These are phyloP conservation scores for Calendula officinalis DNA, from an alignment of 129 eudicot species.

Conservation along the genomic window DNA sequence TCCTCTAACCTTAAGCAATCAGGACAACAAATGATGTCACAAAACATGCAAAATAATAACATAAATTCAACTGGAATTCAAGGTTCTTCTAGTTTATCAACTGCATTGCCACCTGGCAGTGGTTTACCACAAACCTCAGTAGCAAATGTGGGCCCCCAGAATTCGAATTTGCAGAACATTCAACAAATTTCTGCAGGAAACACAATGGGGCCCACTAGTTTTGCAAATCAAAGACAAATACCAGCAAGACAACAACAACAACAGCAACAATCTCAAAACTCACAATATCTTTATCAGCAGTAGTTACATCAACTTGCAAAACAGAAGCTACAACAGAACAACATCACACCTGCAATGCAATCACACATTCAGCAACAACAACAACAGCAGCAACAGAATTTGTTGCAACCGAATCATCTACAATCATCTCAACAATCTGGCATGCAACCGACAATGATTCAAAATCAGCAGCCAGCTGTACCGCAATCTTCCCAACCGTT, in stretches of 20 bases:
- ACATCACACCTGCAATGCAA: conserved; percentile 51
- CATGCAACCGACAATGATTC: conserved; percentile 66
- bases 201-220: conserved; percentile 64
- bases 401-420: conserved; percentile 52
- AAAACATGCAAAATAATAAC: conserved; percentile 46
- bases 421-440: conserved; percentile 48
- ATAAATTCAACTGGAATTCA: conserved; percentile 51
- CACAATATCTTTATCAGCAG: conserved; percentile 62
- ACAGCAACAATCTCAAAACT: conserved; percentile 54
- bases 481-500: conserved; percentile 71
- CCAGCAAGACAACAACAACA: conserved; percentile 76
- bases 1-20: conserved; percentile 39
- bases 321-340: conserved; percentile 41
- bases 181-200: conserved; percentile 62
- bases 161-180: conserved; percentile 65
- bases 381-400: conserved; percentile 53
- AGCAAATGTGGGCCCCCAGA: conserved; percentile 58
- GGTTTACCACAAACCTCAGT: conserved; percentile 55
- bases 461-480: conserved; percentile 53
- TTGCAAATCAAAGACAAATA: conserved; percentile 76
- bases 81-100: conserved; percentile 59
- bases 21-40: conserved; percentile 50
- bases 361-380: conserved; percentile 75
- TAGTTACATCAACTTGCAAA: conserved; percentile 58
- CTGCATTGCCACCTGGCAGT: conserved; percentile 51